Base-by-base conservation (phyloP, 257 asterid genomes). In the Solanum lycopersicoides region DNA sequence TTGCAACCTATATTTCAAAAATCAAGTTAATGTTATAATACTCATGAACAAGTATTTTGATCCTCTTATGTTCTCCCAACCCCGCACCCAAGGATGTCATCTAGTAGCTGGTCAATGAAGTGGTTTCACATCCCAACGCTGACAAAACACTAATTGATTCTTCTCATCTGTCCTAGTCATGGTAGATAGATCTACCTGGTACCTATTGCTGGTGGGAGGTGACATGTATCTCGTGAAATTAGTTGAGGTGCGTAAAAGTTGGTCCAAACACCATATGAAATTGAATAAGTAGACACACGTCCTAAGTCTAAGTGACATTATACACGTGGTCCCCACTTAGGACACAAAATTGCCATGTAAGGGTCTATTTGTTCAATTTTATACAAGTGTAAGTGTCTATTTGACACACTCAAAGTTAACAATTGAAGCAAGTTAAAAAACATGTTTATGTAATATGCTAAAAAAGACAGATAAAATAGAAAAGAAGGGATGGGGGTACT, bases 401-500 rank as follows among this genome's bases (percentile, higher is more conserved):
- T 53, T 53, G 63, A 9, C 63, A 53, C 63, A 53, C 11, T n/a
- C n/a, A 53, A 53, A 53, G 63, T 53, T 53, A 53, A 53, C 63
- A 53, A 53, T 16, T 53, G 63, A 53, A 18, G 63, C n/a, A 53
- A 53, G n/a, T 53, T 50, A 15, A 42, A 50, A 53, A 18, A 53
- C 4, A 53, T 16, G 63, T 7, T 53, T 7, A 18, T 53, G n/a
- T 18, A 2, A 16, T 18, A 18, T 53, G 63, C 9, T 53, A 53
- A 53, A 53, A 53, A 53, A 18, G 10, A 16, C 16, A 18, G 63
- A 53, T 53, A 53, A 9, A 16, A 56, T 73, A 96, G 37, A 92
- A 95, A 94, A 87, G 86, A 95, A 91, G 20, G 87, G 93, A 32
- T 56, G n/a, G 63, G 63, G 65, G 25, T 56, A 59, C 59, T 92